These are phyloP conservation scores for Hanseniaspora hatyaiensis DNA, from an alignment of 805 yeast genomes.

Conservation along the genomic window DNA sequence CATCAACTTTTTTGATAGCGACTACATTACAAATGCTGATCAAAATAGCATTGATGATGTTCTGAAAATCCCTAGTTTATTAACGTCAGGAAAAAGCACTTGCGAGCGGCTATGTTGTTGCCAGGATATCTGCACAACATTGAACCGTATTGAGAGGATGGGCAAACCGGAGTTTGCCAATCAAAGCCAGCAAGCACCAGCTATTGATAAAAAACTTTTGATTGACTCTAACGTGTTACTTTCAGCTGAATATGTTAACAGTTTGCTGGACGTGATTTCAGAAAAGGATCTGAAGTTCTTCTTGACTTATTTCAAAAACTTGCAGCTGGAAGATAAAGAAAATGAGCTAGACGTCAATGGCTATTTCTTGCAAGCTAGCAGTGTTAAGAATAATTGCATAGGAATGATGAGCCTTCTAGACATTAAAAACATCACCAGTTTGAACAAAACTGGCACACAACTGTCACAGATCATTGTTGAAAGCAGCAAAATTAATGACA, in stretches of 20 bases:
- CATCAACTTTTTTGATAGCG: slow-evolving; percentile 37
- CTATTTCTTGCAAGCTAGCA: slow-evolving; percentile 5
- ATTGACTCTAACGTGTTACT: slow-evolving; percentile 33
- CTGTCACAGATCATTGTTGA: slow-evolving; percentile 43
- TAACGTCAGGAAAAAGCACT: slow-evolving; percentile 12
- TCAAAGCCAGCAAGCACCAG: slow-evolving; percentile 25
- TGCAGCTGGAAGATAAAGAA: slow-evolving; percentile 53
- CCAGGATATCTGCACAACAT: slow-evolving; percentile 14
- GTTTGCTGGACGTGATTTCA: slow-evolving; percentile 33
- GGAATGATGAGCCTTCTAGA: slow-evolving; percentile 22
- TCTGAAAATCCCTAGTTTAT: slow-evolving; percentile 3
- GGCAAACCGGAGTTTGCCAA: slow-evolving; percentile 44
- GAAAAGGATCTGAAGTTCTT: slow-evolving; percentile 41
- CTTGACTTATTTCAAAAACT: slow-evolving; percentile 58
- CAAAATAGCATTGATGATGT: slow-evolving; percentile 17
- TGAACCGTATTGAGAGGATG: slow-evolving; percentile 45
- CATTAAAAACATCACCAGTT: slow-evolving; percentile 35
- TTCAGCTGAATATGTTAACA: slow-evolving; percentile 23
- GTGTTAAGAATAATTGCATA: neutral
- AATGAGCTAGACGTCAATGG: slow-evolving; percentile 7
- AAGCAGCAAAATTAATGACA: slow-evolving; percentile 42
- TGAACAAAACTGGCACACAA: slow-evolving; percentile 36
- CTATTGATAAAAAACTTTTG: neutral
- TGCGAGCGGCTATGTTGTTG: slow-evolving; percentile 15
- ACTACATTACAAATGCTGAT: slow-evolving; percentile 31